Evolutionary conservation across 495 filamentous ascomycete genomes (phyloP).

Genomic region (Penicillium subrubescens): DNA sequence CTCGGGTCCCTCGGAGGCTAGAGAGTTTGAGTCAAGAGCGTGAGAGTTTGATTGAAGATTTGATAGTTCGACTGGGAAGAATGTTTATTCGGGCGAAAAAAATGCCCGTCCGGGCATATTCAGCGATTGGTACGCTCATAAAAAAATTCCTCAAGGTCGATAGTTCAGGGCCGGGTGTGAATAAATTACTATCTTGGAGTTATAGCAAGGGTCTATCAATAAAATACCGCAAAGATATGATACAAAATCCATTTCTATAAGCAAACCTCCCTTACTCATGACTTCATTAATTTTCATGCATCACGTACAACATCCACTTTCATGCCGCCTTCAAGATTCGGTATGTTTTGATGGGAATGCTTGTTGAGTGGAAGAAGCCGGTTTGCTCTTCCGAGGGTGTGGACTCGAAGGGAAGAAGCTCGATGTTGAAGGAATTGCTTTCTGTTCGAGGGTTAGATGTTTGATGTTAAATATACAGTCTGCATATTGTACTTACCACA

Average conservation of each 20-base stretch:
- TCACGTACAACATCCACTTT: background rate
- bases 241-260: background rate
- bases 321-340: conserved; percentile 20
- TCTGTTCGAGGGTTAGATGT: background rate
- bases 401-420: conserved; percentile 47
- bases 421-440: conserved; percentile 35
- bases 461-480: background rate
- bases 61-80: no score
- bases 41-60: no score
- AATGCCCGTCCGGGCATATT: no score
- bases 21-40: no score
- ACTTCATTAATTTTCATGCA: conserved; percentile 11
- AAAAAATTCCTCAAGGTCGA: no score
- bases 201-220: background rate
- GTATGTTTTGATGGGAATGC: conserved; percentile 53
- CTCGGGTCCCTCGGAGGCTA: no score
- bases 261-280: background rate
- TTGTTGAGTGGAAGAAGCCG: conserved; percentile 59
- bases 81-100: no score
- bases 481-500: conserved; percentile 52
- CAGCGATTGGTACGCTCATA: no score
- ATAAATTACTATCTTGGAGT: background rate
- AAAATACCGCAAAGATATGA: background rate
- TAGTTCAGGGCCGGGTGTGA: no score
- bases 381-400: conserved; percentile 50